Conservation (phyloP, 306 rosid species). For the Vachellia pachyceras region DNA sequence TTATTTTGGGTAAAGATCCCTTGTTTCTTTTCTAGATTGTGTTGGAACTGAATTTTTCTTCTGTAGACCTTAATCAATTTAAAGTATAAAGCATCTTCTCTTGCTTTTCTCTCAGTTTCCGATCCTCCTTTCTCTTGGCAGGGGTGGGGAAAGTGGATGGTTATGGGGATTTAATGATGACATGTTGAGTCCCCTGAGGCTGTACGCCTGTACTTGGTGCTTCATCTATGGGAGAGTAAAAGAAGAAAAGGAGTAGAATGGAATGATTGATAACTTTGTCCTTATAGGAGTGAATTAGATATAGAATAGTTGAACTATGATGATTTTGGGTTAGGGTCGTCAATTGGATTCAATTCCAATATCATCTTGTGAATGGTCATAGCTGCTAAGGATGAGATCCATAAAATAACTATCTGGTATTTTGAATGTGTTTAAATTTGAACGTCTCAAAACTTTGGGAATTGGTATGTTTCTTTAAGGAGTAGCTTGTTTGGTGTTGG, state of each 20-base stretch:
- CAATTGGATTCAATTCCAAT: background rate
- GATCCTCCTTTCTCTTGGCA: background rate
- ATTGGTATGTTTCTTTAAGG: background rate
- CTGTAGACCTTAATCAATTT: background rate
- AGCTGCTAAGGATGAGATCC: background rate
- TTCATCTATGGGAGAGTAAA: background rate
- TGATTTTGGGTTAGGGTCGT: background rate
- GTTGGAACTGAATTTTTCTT: background rate
- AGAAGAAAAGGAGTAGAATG: background rate
- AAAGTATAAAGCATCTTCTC: background rate
- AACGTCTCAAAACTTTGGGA: too few species aligned
- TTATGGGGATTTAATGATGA: background rate
- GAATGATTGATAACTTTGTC: background rate
- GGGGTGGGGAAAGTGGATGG: background rate
- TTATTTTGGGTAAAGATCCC: background rate
- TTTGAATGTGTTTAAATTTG: background rate
- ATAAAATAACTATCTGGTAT: background rate
- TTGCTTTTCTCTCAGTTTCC: slow-evolving; percentile 14
- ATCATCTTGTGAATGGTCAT: background rate
- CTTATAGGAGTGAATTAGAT: background rate
- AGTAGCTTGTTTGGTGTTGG: too few species aligned
- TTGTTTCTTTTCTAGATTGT: background rate
- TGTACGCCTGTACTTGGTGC: background rate
- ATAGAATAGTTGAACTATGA: background rate
- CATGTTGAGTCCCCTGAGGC: background rate